Evolutionary conservation across 2,329 filamentous ascomycete genomes (phyloP), one percentile per base, ranked within the genome.

Genomic region (Microdochium nivale): DNA sequence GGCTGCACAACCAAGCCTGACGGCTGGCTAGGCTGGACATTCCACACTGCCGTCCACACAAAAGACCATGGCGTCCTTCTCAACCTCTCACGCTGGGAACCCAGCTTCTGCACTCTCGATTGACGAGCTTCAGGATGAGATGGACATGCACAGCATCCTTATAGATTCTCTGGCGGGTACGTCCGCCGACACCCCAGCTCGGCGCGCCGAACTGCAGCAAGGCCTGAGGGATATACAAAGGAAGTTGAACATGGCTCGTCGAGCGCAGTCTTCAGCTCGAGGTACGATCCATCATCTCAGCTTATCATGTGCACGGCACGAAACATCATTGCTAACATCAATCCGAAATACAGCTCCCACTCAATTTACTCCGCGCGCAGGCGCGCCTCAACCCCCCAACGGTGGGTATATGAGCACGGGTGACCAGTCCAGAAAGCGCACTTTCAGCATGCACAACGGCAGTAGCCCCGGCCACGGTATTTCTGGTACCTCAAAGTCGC

Each of bases 131-230:
- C 56, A 56, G 19, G 70, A 74, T 48, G 73, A 77, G 51, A 60
- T 78, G 54, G 63, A 58, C 30, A 64, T 75, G 21, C 69, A 75
- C 53, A 63, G 63, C 47, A 70, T 71, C 49, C 65, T 78, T 21
- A 62, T 78, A 2, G 56, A 59, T 8, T 77, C 74, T 2, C 65
- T 78, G n/a, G 57, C 60, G 37, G 63, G 67, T 46, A 52, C 58
- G 2, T 58, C 62, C 3, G 47, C 58, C 10, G 54, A 64, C 19
- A 53, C 50, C 14, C 40, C 40, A 11, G 40, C 40, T 10, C 21
- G n/a, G 19, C 40, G 40, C 19, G 53, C 53, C n/a, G 59, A 59
- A 13, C 49, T 57, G 13, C 49, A 56, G 25, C 49, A 55, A 10
- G 62, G 67, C 27, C 63, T 62, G 33, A 66, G 69, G 30, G 52